These are phyloP conservation scores for Niveomyces coronatus DNA, from an alignment of 2,329 filamentous ascomycete genomes.

Conservation along the genomic window DNA sequence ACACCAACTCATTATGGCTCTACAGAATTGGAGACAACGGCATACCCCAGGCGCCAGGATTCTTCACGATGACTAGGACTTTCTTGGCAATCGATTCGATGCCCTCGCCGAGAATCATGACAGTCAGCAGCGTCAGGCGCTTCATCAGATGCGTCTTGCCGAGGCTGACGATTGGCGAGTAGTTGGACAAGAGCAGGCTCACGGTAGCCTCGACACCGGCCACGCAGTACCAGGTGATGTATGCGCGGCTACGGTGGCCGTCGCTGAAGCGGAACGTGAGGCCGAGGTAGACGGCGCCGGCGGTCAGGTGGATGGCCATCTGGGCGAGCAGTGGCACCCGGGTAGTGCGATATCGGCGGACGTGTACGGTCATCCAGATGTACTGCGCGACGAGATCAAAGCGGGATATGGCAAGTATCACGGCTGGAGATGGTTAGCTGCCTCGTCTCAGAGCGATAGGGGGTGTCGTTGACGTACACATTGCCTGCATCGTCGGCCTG, in stretches of 20 bases:
- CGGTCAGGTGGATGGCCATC: slow-evolving; percentile 23
- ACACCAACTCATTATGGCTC: slow-evolving; percentile 3
- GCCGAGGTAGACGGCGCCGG: slow-evolving; percentile 30
- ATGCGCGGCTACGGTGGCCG: slow-evolving; percentile 22
- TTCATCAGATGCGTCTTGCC: slow-evolving; percentile 53
- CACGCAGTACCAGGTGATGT: slow-evolving; percentile 41
- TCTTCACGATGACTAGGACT: slow-evolving; percentile 40
- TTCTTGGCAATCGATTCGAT: slow-evolving; percentile 46
- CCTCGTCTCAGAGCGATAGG: too few relatives aligned
- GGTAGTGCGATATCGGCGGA: slow-evolving; percentile 28
- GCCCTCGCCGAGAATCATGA: slow-evolving; percentile 58
- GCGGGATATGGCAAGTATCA: slow-evolving; percentile 42
- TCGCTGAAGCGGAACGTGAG: slow-evolving; percentile 29
- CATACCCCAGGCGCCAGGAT: slow-evolving; percentile 30
- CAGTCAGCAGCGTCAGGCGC: slow-evolving; percentile 51
- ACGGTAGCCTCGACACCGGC: slow-evolving; percentile 41
- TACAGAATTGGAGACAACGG: not conserved
- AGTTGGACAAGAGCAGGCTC: slow-evolving; percentile 42
- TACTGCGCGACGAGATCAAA: slow-evolving; percentile 44
- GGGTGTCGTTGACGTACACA: slow-evolving; percentile 23
- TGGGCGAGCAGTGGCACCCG: slow-evolving; percentile 25
- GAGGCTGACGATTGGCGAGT: slow-evolving; percentile 48
- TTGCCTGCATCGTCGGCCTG: slow-evolving; percentile 26
- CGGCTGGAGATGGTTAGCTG: slow-evolving; percentile 16
- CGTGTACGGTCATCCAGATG: slow-evolving; percentile 32